Conservation (phyloP, 805 yeast genomes). For the Diddensiella caesifluorescens region DNA sequence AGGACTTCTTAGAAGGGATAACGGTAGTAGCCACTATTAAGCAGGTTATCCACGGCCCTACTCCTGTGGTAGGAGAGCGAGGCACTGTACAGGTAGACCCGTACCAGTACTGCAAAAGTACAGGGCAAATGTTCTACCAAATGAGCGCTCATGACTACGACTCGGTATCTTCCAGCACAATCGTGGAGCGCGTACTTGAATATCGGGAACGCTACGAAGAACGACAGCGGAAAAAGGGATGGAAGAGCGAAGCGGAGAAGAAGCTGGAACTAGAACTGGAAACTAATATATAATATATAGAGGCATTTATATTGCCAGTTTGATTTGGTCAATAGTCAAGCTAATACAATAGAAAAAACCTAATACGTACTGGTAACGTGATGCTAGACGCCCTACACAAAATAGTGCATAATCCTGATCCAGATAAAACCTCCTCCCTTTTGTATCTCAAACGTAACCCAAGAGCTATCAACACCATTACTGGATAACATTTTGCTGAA, state of each 20-base stretch:
- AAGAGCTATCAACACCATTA: too few relatives aligned
- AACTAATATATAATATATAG: too few relatives aligned
- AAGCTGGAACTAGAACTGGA: conserved; percentile 25
- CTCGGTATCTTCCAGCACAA: conserved; percentile 61
- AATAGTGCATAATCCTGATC: too few relatives aligned
- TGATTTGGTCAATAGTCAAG: too few relatives aligned
- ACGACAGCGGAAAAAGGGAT: conserved; percentile 82
- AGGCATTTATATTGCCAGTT: too few relatives aligned
- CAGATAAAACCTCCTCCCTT: too few relatives aligned
- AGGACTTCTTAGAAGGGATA: conserved; percentile 34
- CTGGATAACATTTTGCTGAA: too few relatives aligned
- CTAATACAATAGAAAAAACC: too few relatives aligned
- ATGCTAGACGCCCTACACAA: too few relatives aligned
- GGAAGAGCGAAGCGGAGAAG: conserved; percentile 57
- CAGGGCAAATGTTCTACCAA: conserved; percentile 36
- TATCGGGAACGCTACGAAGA: conserved; percentile 71
- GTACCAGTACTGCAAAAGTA: conserved; percentile 34
- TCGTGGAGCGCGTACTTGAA: conserved; percentile 66
- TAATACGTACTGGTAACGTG: too few relatives aligned
- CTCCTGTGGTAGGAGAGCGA: conserved; percentile 35
- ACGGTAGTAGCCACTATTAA: conserved; percentile 23
- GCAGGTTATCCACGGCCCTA: conserved; percentile 56
- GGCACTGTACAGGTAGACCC: conserved; percentile 34
- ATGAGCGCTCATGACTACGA: conserved; percentile 54
- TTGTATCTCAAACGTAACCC: too few relatives aligned